A percentile compares a stretch with the other conserved stretches of the same genome.
These are phyloP conservation scores for Hansenula lynferdii DNA, from an alignment of 1,139 yeast genomes.

Conservation along the genomic window DNA sequence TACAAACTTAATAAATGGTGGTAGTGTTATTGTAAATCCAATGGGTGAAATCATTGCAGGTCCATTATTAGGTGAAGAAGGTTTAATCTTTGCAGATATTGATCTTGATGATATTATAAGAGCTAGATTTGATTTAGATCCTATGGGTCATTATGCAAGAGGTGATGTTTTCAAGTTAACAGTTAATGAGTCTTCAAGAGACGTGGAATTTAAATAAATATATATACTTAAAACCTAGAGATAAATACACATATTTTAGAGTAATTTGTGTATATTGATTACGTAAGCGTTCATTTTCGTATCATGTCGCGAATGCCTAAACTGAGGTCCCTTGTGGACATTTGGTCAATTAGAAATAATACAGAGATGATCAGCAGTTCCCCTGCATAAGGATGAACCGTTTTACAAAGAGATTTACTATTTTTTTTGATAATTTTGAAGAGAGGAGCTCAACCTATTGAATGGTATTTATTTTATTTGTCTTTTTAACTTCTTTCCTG, in stretches of 20 bases:
- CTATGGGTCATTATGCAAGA: slow-evolving; percentile 35
- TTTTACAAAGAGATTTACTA: slow-evolving; percentile 85
- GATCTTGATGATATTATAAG: slow-evolving; percentile 29
- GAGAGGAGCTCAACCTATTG: too few relatives aligned
- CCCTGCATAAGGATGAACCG: slow-evolving; percentile 97
- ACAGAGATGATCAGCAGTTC: slow-evolving; percentile 97
- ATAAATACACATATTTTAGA: too few relatives aligned
- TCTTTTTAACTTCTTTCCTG: too few relatives aligned
- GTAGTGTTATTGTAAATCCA: slow-evolving; percentile 34
- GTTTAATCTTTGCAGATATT: slow-evolving; percentile 31
- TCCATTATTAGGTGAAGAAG: slow-evolving; percentile 33
- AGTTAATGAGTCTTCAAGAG: slow-evolving; percentile 27
- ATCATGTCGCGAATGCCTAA: background rate
- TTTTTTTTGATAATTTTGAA: too few relatives aligned
- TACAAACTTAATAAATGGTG: slow-evolving; percentile 31
- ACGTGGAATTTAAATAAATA: background rate
- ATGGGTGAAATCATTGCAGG: slow-evolving; percentile 38
- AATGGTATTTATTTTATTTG: too few relatives aligned
- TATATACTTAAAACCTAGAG: too few relatives aligned
- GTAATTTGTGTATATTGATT: background rate
- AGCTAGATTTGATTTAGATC: slow-evolving; percentile 35
- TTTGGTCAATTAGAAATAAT: slow-evolving; percentile 69
- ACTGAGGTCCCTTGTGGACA: slow-evolving; percentile 38
- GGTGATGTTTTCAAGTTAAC: slow-evolving; percentile 34
- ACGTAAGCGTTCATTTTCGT: background rate